These are phyloP conservation scores for Arthrobotrys iridis DNA, from an alignment of 2,329 filamentous ascomycete genomes.

Conservation along the genomic window DNA sequence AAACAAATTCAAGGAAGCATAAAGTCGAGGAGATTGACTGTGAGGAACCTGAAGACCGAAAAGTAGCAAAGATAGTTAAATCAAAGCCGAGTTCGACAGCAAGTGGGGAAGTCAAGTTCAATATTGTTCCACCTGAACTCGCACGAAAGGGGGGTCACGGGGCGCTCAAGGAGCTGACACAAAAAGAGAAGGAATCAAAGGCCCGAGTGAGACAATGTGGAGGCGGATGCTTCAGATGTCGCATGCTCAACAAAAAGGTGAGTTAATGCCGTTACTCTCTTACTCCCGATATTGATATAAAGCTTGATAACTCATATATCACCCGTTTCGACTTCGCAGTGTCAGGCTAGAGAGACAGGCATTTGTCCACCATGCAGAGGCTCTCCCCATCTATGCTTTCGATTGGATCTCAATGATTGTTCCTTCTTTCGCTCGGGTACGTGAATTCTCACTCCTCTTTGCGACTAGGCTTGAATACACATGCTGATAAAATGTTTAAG, in stretches of 20 bases:
- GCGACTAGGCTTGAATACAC: background rate
- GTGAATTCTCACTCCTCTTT: background rate
- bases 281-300: slow-evolving; percentile 14
- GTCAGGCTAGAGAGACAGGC: slow-evolving; percentile 46
- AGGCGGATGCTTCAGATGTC: slow-evolving; percentile 48
- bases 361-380: slow-evolving; percentile 50
- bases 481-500: slow-evolving; percentile 8
- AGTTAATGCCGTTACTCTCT: background rate
- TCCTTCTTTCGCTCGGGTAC: slow-evolving; percentile 47
- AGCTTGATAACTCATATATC: slow-evolving; percentile 17
- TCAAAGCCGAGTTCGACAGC: slow-evolving; percentile 20
- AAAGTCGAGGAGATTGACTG: slow-evolving; percentile 25
- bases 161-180: slow-evolving; percentile 45
- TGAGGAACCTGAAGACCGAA: slow-evolving; percentile 4
- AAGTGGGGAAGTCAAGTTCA: slow-evolving; percentile 38
- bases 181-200: slow-evolving; percentile 45
- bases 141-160: slow-evolving; percentile 46
- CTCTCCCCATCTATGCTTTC: slow-evolving; percentile 49
- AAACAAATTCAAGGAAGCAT: slow-evolving; percentile 31
- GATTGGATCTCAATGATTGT: slow-evolving; percentile 46
- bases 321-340: slow-evolving; percentile 14
- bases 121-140: slow-evolving; percentile 44
- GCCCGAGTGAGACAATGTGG: slow-evolving; percentile 47
- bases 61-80: slow-evolving; percentile 27
- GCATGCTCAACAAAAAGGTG: slow-evolving; percentile 53